Evolutionary conservation across 495 filamentous ascomycete species (phyloP).

Genomic region (Hyphodiscus hymeniophilus): DNA sequence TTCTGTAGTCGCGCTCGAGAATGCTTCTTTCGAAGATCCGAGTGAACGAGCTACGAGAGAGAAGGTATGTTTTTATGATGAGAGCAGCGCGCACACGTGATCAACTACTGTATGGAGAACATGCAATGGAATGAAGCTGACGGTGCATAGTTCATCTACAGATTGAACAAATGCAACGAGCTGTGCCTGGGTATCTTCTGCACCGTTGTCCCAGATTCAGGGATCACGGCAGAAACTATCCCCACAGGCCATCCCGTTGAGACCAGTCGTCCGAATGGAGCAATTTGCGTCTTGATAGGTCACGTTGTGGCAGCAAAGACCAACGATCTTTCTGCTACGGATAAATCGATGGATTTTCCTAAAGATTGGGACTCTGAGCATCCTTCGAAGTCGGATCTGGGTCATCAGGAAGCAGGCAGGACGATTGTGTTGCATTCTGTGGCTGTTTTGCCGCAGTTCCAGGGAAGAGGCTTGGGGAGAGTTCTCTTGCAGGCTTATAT

Average conservation of each 20-base stretch:
- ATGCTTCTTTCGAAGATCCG: conserved; percentile 59
- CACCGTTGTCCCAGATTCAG: conserved; percentile 39
- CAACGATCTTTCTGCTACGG: conserved; percentile 51
- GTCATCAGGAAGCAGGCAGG: conserved; percentile 61
- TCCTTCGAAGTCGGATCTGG: conserved; percentile 26
- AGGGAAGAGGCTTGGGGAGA: conserved; percentile 65
- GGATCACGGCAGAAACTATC: conserved; percentile 39
- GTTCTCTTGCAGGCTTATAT: conserved; percentile 69
- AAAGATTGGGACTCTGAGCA: conserved; percentile 45
- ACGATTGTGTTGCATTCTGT: conserved; percentile 79
- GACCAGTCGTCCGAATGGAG: conserved; percentile 36
- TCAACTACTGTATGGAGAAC: conserved; percentile 2
- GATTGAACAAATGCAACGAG: conserved; percentile 69
- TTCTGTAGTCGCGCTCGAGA: conserved; percentile 68
- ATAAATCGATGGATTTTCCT: conserved; percentile 69
- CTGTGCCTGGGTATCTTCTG: conserved; percentile 75
- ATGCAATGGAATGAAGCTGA: too few relatives aligned
- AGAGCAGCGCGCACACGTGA: conserved; percentile 7
- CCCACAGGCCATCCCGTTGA: conserved; percentile 36
- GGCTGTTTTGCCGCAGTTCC: conserved; percentile 67
- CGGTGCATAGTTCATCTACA: conserved; percentile 79
- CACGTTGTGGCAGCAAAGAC: conserved; percentile 74
- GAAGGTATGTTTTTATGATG: conserved; percentile 49
- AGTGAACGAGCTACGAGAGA: conserved; percentile 65
- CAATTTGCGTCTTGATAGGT: conserved; percentile 61